phyloP scores from a whole-genome alignment of 176 grass and related monocot species.

The Saccharum officinarum region DNA sequence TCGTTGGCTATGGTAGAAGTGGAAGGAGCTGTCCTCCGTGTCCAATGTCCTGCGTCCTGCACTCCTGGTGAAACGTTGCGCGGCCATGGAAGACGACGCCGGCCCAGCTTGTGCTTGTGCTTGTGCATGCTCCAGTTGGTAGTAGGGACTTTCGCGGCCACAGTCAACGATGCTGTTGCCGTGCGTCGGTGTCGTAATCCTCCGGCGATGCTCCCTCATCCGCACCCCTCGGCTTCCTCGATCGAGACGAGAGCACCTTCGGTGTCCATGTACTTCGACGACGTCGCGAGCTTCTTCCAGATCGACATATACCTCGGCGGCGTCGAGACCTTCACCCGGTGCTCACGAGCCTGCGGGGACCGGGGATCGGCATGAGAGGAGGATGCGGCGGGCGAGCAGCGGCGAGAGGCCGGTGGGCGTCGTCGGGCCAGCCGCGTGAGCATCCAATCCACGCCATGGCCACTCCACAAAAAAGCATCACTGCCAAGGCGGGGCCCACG shows the following conservation, averaged over 20 bases:
- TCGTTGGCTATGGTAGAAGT: too few relatives aligned
- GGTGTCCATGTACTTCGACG: not conserved
- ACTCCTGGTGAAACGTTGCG: too few relatives aligned
- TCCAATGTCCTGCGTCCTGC: too few relatives aligned
- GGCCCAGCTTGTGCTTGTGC: not conserved
- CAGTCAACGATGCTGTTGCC: too few relatives aligned
- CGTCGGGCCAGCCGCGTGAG: too few relatives aligned
- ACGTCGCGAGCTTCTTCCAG: not conserved
- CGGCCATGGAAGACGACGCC: not conserved
- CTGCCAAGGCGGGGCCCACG: not conserved
- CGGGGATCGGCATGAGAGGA: not conserved
- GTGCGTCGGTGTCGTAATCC: not conserved
- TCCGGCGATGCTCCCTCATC: not conserved
- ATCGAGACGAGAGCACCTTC: not conserved
- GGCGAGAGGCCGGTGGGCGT: not conserved
- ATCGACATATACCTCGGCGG: not conserved
- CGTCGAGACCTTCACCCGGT: not conserved
- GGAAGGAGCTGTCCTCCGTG: too few relatives aligned
- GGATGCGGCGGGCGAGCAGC: not conserved
- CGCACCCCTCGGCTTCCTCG: not conserved
- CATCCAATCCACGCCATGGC: too few relatives aligned
- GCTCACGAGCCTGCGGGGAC: not conserved
- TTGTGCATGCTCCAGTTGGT: too few relatives aligned
- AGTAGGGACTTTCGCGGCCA: not conserved
- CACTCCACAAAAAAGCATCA: not conserved